A percentile compares a stretch with the other conserved stretches of the same genome.
Conservation (phyloP, 768 basidiomycete genomes). For the Calocera viscosa region DNA sequence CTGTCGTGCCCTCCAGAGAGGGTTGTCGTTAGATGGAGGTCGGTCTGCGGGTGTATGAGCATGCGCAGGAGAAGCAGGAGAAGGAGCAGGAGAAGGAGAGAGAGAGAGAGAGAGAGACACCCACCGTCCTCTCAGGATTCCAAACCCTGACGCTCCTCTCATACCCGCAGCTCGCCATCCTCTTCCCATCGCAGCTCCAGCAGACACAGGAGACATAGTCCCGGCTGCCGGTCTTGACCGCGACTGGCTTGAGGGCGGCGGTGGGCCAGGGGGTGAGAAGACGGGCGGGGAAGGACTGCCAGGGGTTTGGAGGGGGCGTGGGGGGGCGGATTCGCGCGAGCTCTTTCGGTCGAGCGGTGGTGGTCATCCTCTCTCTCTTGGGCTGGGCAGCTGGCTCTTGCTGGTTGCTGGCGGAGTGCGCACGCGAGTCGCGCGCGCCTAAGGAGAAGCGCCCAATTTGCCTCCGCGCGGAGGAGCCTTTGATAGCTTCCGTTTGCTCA, state of each 20-base stretch:
- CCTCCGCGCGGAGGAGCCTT: no score
- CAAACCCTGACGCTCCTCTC: constrained; percentile 69
- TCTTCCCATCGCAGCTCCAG: constrained; percentile 76
- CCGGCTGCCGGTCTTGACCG: neutral
- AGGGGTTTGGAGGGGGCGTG: neutral
- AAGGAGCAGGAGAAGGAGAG: neutral
- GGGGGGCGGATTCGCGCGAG: neutral
- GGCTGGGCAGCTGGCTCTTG: no score
- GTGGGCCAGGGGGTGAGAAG: neutral
- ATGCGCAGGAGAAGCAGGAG: neutral
- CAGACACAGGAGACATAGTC: constrained; percentile 31
- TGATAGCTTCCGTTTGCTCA: no score
- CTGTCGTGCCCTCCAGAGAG: constrained; percentile 63
- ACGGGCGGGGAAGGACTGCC: constrained; percentile 2
- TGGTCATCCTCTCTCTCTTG: no score
- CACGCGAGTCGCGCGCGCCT: no score
- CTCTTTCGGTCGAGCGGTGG: no score
- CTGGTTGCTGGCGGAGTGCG: no score
- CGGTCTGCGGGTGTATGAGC: constrained; percentile 41
- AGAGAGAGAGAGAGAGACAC: constrained; percentile 20
- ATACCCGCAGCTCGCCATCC: constrained; percentile 67
- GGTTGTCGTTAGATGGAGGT: constrained; percentile 48
- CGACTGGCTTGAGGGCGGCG: neutral
- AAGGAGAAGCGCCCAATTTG: no score
- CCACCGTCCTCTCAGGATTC: constrained; percentile 63